Evolutionary conservation across 2,329 filamentous ascomycete species (phyloP).

Genomic region (Aspergillus ochraceoroseus): DNA sequence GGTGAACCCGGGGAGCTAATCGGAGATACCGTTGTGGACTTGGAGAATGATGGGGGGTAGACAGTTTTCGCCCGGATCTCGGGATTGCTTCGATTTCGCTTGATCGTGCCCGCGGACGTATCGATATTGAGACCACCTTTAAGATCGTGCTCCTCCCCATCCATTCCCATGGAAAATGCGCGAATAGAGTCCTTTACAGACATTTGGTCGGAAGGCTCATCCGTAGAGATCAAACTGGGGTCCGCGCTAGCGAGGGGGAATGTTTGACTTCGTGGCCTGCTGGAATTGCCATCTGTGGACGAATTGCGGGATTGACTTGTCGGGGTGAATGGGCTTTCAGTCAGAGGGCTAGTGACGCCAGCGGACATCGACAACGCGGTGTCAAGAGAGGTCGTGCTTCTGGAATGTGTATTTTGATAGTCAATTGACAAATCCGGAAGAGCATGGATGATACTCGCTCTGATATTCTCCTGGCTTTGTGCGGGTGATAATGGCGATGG

Average conservation of each 20-base stretch:
- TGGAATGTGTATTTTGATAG: conserved; percentile 62
- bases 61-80: conserved; percentile 43
- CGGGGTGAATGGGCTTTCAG: conserved; percentile 65
- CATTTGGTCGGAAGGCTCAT: conserved; percentile 50
- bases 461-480: conserved; percentile 65
- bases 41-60: conserved; percentile 37
- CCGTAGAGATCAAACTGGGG: conserved; percentile 48
- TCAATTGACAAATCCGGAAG: conserved; percentile 58
- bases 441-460: conserved; percentile 53
- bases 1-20: conserved; percentile 61
- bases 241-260: conserved; percentile 63
- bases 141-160: conserved; percentile 49
- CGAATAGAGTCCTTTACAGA: conserved; percentile 51
- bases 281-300: conserved; percentile 52
- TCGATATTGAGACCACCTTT: conserved; percentile 22
- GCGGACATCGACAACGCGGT: conserved; percentile 65
- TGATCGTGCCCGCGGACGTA: conserved; percentile 36
- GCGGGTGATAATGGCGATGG: conserved; percentile 66
- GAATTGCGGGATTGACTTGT: conserved; percentile 49
- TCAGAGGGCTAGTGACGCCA: conserved; percentile 70
- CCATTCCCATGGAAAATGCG: conserved; percentile 33
- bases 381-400: conserved; percentile 62
- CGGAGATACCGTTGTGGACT: conserved; percentile 44
- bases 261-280: conserved; percentile 79
- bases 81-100: conserved; percentile 44